These are phyloP conservation scores for Agaricus sinodeliciosus DNA, from an alignment of 768 basidiomycete genomes.

Conservation along the genomic window DNA sequence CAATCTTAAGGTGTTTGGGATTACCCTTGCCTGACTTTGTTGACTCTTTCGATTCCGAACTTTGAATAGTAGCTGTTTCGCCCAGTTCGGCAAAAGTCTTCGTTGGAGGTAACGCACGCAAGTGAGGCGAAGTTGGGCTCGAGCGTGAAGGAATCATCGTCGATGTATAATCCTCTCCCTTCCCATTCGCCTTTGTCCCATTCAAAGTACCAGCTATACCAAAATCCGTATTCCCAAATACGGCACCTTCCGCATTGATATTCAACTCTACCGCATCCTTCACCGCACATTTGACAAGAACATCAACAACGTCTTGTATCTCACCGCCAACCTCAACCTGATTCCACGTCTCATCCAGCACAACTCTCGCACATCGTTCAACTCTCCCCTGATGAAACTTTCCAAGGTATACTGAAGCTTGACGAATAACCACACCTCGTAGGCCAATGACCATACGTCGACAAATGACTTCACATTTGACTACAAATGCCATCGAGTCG, in stretches of 20 bases:
- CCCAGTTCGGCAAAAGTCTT: constrained; percentile 6
- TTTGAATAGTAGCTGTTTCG: not conserved
- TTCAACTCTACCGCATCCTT: constrained; percentile 69
- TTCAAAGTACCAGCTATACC: constrained; percentile 4
- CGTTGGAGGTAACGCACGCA: constrained; percentile 1
- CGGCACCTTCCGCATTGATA: constrained; percentile 24
- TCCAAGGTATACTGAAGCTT: constrained; percentile 87
- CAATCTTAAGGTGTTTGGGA: constrained; percentile 65
- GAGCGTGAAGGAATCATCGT: not conserved
- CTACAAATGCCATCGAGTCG: constrained; percentile 84
- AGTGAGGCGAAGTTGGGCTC: not conserved
- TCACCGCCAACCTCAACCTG: constrained; percentile 63
- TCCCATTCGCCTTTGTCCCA: not conserved
- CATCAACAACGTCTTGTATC: constrained; percentile 66
- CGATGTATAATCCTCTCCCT: not conserved
- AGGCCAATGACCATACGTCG: constrained; percentile 90
- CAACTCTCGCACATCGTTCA: constrained; percentile 75
- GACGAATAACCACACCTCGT: constrained; percentile 77
- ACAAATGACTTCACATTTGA: constrained; percentile 80
- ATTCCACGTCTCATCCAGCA: constrained; percentile 95
- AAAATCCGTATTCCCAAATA: constrained; percentile 13
- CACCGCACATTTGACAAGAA: constrained; percentile 77
- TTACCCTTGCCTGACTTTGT: not conserved
- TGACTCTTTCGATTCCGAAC: constrained; percentile 1
- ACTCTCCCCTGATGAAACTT: constrained; percentile 80